Percentiles rank a stretch among this genome's conserved stretches.
phyloP scores from a whole-genome alignment of 768 basidiomycete species.

The Amanita rubescens region DNA sequence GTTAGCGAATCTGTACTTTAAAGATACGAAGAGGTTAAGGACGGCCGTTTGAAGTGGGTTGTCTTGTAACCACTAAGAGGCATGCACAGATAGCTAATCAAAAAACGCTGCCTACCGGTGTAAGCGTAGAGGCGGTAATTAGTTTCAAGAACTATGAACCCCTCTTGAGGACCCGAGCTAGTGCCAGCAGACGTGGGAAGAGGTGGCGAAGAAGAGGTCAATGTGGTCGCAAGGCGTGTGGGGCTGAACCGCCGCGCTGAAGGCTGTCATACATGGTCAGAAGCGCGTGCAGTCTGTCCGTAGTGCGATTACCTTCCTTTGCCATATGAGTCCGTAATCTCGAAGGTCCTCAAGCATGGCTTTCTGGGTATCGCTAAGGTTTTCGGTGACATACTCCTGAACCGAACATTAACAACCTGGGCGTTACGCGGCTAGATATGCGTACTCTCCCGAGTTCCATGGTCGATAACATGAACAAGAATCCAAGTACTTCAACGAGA shows the following conservation, averaged over 20 bases:
- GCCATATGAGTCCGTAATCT: conserved; percentile 93
- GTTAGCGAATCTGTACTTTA: conserved; percentile 95
- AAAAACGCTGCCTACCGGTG: conserved; percentile 53
- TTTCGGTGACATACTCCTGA: conserved; percentile 86
- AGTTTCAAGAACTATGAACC: conserved; percentile 95
- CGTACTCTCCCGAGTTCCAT: conserved; percentile 88
- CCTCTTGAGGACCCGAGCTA: conserved; percentile 58
- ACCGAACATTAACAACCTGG: conserved; percentile 8
- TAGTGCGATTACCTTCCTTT: conserved; percentile 50
- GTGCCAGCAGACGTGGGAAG: conserved; percentile 58
- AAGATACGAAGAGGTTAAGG: conserved; percentile 83
- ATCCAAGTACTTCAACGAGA: conserved; percentile 86
- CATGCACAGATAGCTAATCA: conserved; percentile 15
- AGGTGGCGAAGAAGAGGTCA: conserved; percentile 85
- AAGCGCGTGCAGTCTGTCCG: conserved; percentile 13
- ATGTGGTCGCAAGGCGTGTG: conserved; percentile 88
- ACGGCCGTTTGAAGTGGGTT: conserved; percentile 96
- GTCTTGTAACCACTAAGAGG: conserved; percentile 39
- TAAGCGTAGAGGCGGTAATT: conserved; percentile 99
- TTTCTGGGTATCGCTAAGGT: conserved; percentile 68
- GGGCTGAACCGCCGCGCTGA: conserved; percentile 83
- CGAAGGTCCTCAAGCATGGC: conserved; percentile 89
- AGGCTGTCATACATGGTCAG: conserved; percentile 36
- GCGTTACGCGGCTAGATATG: conserved; percentile 10
- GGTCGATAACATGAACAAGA: conserved; percentile 95